These are phyloP conservation scores for Trichophyton benhamiae DNA, from an alignment of 2,329 filamentous ascomycete genomes.

Conservation along the genomic window DNA sequence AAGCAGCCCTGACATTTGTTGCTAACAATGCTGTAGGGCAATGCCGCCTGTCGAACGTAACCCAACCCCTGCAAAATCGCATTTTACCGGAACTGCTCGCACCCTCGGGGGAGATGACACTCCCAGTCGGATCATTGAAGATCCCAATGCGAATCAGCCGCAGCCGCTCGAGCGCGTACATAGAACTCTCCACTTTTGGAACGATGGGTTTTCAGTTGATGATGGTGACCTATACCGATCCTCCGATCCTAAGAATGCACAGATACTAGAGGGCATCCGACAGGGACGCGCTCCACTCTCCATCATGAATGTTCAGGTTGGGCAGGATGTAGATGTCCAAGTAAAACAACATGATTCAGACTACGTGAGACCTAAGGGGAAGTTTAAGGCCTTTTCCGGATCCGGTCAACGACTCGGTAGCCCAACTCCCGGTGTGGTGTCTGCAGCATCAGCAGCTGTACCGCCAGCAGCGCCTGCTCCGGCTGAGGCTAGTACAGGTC, in stretches of 20 bases:
- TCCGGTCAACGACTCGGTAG: slow-evolving; percentile 50
- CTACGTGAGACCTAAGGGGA: slow-evolving; percentile 50
- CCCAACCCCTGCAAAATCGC: slow-evolving; percentile 28
- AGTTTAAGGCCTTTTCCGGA: slow-evolving; percentile 52
- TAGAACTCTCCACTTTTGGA: slow-evolving; percentile 52
- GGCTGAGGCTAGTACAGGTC: slow-evolving; percentile 14
- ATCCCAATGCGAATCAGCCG: slow-evolving; percentile 32
- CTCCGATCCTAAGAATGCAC: slow-evolving; percentile 50
- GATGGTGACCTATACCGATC: slow-evolving; percentile 52
- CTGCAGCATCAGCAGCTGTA: slow-evolving; percentile 25
- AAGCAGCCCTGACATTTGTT: neutral
- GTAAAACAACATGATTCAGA: slow-evolving; percentile 53
- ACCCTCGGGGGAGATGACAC: slow-evolving; percentile 55
- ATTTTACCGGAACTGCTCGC: slow-evolving; percentile 49
- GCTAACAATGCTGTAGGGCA: slow-evolving; percentile 5
- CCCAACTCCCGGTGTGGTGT: slow-evolving; percentile 44
- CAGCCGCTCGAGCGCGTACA: slow-evolving; percentile 40
- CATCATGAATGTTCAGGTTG: slow-evolving; percentile 50
- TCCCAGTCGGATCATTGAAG: slow-evolving; percentile 45
- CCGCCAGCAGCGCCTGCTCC: slow-evolving; percentile 17
- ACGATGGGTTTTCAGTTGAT: slow-evolving; percentile 54
- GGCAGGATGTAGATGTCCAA: slow-evolving; percentile 53
- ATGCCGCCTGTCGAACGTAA: slow-evolving; percentile 29
- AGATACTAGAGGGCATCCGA: slow-evolving; percentile 51
- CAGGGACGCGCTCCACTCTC: slow-evolving; percentile 50